Percentiles rank a stretch among this genome's conserved stretches.
These are phyloP conservation scores for Forsythia viridissima DNA, from an alignment of 257 asterid genomes.

Conservation along the genomic window DNA sequence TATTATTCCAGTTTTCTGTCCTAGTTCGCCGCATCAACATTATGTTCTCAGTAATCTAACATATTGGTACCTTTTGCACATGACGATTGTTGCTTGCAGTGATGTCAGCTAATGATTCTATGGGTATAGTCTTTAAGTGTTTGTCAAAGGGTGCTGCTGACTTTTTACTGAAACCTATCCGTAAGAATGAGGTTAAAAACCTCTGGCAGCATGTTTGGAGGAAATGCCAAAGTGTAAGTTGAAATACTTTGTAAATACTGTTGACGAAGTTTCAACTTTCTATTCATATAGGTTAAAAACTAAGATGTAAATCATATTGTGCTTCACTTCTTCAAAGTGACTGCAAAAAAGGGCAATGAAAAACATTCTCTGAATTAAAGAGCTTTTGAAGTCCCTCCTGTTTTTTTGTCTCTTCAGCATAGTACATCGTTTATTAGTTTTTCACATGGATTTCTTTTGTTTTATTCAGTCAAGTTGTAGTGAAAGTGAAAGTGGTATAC, in stretches of 20 bases:
- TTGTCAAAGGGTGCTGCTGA: constrained; percentile 94
- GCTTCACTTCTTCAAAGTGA: background rate
- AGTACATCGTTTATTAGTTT: background rate
- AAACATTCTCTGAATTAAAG: background rate
- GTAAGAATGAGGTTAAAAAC: constrained; percentile 91
- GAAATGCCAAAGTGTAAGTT: constrained; percentile 86
- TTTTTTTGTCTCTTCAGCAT: background rate
- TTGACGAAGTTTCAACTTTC: background rate
- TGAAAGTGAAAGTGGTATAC: constrained; percentile 85
- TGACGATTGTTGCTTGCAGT: constrained; percentile 57
- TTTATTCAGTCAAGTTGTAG: constrained; percentile 84
- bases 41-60: background rate
- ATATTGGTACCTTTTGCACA: background rate
- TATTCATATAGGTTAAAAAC: background rate
- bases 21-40: background rate
- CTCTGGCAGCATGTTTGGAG: constrained; percentile 99
- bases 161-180: constrained; percentile 87
- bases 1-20: constrained; percentile 12
- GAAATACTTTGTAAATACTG: constrained; percentile 6
- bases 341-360: background rate
- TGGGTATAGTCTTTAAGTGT: constrained; percentile 89
- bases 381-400: background rate
- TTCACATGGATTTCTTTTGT: background rate
- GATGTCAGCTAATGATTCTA: constrained; percentile 96
- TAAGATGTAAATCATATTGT: background rate